These are phyloP conservation scores for Sphenostylis stenocarpa DNA, from an alignment of 306 rosid genomes.

Conservation along the genomic window DNA sequence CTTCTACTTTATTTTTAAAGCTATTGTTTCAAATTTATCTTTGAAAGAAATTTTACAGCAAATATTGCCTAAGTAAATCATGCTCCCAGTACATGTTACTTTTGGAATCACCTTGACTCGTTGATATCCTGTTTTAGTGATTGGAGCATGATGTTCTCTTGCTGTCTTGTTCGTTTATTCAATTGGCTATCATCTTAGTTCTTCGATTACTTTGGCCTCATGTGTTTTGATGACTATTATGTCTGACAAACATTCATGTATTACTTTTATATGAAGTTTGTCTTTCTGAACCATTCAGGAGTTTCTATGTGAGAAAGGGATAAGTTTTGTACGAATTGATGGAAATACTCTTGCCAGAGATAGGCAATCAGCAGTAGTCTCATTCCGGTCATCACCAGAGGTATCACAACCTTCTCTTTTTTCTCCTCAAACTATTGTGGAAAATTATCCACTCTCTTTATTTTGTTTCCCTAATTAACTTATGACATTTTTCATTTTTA, in stretches of 20 bases:
- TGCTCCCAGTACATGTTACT: neutral
- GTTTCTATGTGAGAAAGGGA: conserved; percentile 75
- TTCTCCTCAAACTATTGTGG: conserved; percentile 4
- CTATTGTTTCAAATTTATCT: neutral
- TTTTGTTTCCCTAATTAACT: neutral
- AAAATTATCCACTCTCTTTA: neutral
- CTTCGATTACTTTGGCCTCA: neutral
- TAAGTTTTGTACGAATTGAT: conserved; percentile 83
- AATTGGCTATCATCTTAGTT: neutral
- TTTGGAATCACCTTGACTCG: neutral
- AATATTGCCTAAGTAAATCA: neutral
- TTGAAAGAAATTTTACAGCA: neutral
- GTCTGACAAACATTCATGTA: neutral
- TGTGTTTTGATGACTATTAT: conserved; percentile 15
- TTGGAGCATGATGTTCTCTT: neutral
- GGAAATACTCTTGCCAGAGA: conserved; percentile 90
- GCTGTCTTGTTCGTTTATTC: neutral
- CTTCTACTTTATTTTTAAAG: neutral
- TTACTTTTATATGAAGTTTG: conserved; percentile 17
- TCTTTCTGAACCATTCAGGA: conserved; percentile 51
- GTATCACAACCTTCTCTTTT: conserved; percentile 37
- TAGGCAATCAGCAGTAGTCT: conserved; percentile 75
- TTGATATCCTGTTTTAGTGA: neutral
- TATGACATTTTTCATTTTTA: neutral
- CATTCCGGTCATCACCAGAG: conserved; percentile 74